Percentiles rank a stretch among this genome's conserved stretches.
Evolutionary conservation across 257 asterid genomes (phyloP).

Genomic region (Lycium ferocissimum): DNA sequence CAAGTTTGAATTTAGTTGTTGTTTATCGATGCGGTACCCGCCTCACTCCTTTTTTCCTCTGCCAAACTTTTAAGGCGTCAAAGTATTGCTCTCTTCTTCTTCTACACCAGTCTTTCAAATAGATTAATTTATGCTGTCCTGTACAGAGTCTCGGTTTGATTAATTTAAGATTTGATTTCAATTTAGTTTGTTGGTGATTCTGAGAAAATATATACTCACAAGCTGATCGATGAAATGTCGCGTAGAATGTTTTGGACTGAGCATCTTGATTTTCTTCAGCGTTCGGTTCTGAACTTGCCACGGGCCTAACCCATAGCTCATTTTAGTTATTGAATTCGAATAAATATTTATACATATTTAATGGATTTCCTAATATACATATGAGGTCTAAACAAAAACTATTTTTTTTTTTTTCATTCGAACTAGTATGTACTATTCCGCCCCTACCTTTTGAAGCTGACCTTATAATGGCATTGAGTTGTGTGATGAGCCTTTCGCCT

Average conservation of each 20-base stretch:
- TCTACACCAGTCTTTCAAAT: too few relatives aligned
- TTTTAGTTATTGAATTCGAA: not conserved
- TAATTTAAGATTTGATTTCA: not conserved
- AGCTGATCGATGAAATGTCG: not conserved
- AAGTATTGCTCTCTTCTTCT: not conserved
- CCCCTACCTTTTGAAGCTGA: too few relatives aligned
- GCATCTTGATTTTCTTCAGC: not conserved
- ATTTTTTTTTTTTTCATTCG: too few relatives aligned
- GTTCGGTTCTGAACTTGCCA: not conserved
- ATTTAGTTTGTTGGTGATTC: not conserved
- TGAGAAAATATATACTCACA: not conserved
- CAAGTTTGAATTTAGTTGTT: not conserved
- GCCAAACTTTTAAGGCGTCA: not conserved
- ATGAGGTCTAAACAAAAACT: too few relatives aligned
- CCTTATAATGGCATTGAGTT: not conserved
- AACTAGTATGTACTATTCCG: too few relatives aligned
- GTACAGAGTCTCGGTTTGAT: too few relatives aligned
- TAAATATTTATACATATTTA: not conserved
- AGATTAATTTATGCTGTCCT: too few relatives aligned
- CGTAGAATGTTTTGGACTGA: not conserved
- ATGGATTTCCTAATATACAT: too few relatives aligned
- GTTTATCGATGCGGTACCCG: not conserved
- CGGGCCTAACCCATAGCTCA: not conserved
- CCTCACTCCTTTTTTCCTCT: not conserved
- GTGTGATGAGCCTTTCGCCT: not conserved